Conservation (phyloP, 75 land plant genomes). For the Cupressus sempervirens region DNA sequence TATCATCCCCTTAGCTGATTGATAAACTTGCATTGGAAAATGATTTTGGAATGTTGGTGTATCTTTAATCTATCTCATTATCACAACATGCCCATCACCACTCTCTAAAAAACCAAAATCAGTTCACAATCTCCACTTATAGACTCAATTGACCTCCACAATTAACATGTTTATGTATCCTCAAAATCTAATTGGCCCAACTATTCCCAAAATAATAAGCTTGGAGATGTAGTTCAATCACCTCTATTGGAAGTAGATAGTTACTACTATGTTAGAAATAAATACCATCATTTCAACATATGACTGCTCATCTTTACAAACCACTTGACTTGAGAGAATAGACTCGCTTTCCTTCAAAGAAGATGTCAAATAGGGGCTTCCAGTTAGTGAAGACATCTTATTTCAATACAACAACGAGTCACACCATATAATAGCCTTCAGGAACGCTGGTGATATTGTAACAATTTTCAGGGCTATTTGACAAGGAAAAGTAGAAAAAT, state of each 20-base stretch:
- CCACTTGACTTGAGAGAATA: conserved; percentile 68
- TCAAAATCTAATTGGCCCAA: conserved; percentile 43
- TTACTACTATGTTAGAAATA: conserved; percentile 59
- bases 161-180: conserved; percentile 53
- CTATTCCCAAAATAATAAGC: conserved; percentile 57
- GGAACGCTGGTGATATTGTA: conserved; percentile 62
- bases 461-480: conserved; percentile 85
- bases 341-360: conserved; percentile 78
- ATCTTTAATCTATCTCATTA: conserved; percentile 29
- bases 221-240: conserved; percentile 63
- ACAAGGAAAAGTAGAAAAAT: conserved; percentile 67
- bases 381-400: conserved; percentile 33
- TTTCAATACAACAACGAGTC: conserved; percentile 67
- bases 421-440: conserved; percentile 63
- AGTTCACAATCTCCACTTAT: conserved; percentile 74
- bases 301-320: conserved; percentile 44
- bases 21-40: conserved; percentile 74
- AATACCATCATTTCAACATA: conserved; percentile 68
- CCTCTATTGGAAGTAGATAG: conserved; percentile 80
- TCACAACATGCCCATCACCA: conserved; percentile 25
- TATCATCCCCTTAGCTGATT: conserved; percentile 45
- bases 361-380: conserved; percentile 85
- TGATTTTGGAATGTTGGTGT: conserved; percentile 59
- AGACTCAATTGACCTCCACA: conserved; percentile 56
- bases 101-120: conserved; percentile 63